Percentiles rank a stretch among this genome's conserved stretches.
Evolutionary conservation across 371 early-diverging fungal genomes (phyloP).

Genomic region (Dentiscutata heterogama): DNA sequence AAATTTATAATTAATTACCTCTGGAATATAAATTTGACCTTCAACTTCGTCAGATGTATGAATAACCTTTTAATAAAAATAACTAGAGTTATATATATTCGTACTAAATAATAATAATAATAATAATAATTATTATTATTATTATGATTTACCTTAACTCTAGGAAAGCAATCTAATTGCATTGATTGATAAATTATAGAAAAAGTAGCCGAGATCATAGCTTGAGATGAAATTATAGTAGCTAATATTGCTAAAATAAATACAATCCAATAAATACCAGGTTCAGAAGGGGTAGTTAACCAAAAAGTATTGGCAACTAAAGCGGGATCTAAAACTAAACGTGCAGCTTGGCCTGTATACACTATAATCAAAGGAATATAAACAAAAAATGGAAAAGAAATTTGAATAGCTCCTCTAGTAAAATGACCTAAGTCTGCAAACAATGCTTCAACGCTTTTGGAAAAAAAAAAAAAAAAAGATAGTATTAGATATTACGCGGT

Average conservation of each 20-base stretch:
- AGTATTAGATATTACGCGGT: too few species aligned
- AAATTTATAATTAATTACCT: not conserved
- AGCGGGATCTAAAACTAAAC: slow-evolving; percentile 51
- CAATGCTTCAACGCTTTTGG: slow-evolving; percentile 56
- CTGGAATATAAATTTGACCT: slow-evolving; percentile 67
- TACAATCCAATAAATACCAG: slow-evolving; percentile 50
- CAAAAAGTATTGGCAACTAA: slow-evolving; percentile 47
- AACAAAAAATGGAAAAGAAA: slow-evolving; percentile 53
- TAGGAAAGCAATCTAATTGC: slow-evolving; percentile 63
- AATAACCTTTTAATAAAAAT: slow-evolving; percentile 32
- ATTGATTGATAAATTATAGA: slow-evolving; percentile 68
- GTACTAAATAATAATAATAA: too few species aligned
- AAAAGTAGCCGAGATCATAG: slow-evolving; percentile 66
- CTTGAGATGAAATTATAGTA: slow-evolving; percentile 69
- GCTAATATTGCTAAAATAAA: slow-evolving; percentile 62
- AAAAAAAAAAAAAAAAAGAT: too few species aligned
- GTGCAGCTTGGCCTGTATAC: slow-evolving; percentile 61
- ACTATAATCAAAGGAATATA: slow-evolving; percentile 52
- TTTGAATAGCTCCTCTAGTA: slow-evolving; percentile 54
- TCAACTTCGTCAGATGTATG: slow-evolving; percentile 57
- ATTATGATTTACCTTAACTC: slow-evolving; percentile 55
- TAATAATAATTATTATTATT: too few species aligned
- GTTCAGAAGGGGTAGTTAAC: not conserved
- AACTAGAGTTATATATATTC: too few species aligned
- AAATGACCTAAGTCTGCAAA: slow-evolving; percentile 69